A percentile compares a stretch with the other conserved stretches of the same genome.
Evolutionary conservation across 805 yeast genomes (phyloP).

Genomic region (Kodamaea sagamina): DNA sequence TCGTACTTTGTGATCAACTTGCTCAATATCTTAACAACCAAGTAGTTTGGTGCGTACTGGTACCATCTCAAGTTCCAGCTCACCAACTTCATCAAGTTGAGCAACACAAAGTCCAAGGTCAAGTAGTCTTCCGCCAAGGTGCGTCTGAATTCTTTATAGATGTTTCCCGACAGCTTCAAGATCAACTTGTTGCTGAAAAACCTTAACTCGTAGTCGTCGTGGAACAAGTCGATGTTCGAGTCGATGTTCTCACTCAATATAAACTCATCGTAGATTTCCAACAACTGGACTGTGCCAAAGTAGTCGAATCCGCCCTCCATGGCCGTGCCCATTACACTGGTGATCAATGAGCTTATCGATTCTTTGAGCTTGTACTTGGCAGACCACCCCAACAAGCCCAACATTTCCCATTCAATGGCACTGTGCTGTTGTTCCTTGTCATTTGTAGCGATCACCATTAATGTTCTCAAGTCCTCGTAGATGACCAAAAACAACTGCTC

Average conservation of each 20-base stretch:
- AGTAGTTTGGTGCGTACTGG: slow-evolving; percentile 49
- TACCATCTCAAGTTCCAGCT: slow-evolving; percentile 71
- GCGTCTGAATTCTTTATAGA: slow-evolving; percentile 24
- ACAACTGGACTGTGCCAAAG: slow-evolving; percentile 53
- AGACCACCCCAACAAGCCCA: slow-evolving; percentile 57
- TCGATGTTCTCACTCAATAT: slow-evolving; percentile 36
- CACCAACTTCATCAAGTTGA: slow-evolving; percentile 44
- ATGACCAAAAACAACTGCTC: slow-evolving; percentile 71
- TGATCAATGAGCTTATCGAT: slow-evolving; percentile 38
- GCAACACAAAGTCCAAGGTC: slow-evolving; percentile 34
- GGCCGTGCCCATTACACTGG: slow-evolving; percentile 52
- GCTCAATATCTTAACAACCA: slow-evolving; percentile 45
- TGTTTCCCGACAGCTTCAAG: slow-evolving; percentile 23
- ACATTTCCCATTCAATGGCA: slow-evolving; percentile 73
- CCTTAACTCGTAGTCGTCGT: slow-evolving; percentile 30
- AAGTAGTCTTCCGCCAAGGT: slow-evolving; percentile 32
- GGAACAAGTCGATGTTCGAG: slow-evolving; percentile 32
- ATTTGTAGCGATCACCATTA: slow-evolving; percentile 28
- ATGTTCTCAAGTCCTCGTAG: slow-evolving; percentile 55
- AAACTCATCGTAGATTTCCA: slow-evolving; percentile 49
- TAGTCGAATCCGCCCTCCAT: slow-evolving; percentile 61
- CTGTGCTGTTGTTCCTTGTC: slow-evolving; percentile 44
- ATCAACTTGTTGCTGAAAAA: slow-evolving; percentile 37
- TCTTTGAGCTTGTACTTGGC: slow-evolving; percentile 41
- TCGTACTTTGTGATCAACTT: slow-evolving; percentile 46